Base-by-base conservation (phyloP, 441 rosid genomes). In the Adansonia grandidieri region DNA sequence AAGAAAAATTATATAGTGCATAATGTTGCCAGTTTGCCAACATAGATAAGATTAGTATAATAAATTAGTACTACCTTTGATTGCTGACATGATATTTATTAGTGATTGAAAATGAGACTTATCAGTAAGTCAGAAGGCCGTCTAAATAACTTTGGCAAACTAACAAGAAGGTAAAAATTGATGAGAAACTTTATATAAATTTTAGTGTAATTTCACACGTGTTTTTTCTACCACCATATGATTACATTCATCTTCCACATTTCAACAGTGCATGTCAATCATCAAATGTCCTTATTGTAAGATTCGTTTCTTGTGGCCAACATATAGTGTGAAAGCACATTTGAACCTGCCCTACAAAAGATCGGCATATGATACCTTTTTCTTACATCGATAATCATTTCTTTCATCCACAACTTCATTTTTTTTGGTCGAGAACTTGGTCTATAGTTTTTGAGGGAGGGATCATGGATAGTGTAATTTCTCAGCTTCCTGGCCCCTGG, bases 391-490 rank as follows among this genome's bases (percentile, higher is more conserved):
- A 74, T 14, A 4, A 14, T 51, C 56, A 51, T 14, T 51, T 1
- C 4, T 14, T 51, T 0, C 17, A 14, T 1, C 56, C 56, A 4
- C 56, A 51, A 51, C 56, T 51, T 51, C 56, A 13, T 4, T 0
- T 0, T 58, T 80, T 13, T 50, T 3, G 1, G 5, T 50, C 1
- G 1, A 50, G 15, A 5, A 50, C 53, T 50, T 50, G 15, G 56
- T 2, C 51, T 47, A 8, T 9, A 63, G 0, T 81, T 85, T 0
- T 2, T 47, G 79, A 63, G 87, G 84, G 54, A 63, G 80, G 86
- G 75, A 82, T 22, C 37, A 88, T 85, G 90, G 84, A 8, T 24
- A 77, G 1, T 8, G 58, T 77, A 63, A 57, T 17, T n/a, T 63
- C 76, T 37, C 50, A 11, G 32, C 51, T 28, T 19, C 72, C 4